Evolutionary conservation across 2,329 filamentous ascomycete species (phyloP).

Genomic region (Ascochyta fabae): DNA sequence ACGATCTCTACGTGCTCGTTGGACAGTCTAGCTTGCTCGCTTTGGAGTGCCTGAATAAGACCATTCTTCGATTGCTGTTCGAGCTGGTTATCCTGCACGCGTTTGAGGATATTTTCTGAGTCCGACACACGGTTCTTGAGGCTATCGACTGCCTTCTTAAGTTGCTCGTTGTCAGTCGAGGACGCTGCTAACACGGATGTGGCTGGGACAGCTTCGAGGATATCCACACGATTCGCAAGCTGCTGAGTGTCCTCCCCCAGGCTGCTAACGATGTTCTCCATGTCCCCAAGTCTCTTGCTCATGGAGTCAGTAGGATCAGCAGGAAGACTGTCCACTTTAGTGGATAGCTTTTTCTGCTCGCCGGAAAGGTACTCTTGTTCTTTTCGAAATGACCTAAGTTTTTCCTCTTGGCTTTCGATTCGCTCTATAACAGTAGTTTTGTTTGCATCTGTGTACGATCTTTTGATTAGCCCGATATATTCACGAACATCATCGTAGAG

Average conservation of each 20-base stretch:
- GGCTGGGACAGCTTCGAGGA: background rate
- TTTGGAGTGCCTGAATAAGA: background rate
- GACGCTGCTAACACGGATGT: background rate
- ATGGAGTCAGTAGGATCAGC: background rate
- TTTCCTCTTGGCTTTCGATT: background rate
- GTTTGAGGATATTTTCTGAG: too few species aligned
- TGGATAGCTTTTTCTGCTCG: background rate
- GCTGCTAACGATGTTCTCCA: background rate
- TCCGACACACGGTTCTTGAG: too few species aligned
- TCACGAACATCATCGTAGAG: background rate
- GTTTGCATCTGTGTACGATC: background rate
- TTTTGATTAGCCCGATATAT: background rate
- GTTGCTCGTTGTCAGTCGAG: background rate
- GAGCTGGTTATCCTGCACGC: too few species aligned
- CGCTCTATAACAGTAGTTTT: background rate
- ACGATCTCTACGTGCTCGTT: background rate
- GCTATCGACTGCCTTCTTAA: background rate
- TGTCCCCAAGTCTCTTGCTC: background rate
- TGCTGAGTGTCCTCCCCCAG: background rate
- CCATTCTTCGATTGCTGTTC: background rate
- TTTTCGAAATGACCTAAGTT: background rate
- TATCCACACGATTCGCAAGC: background rate
- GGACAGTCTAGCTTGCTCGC: background rate
- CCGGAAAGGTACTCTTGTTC: background rate
- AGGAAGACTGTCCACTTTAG: background rate